Percentiles rank a stretch among this genome's conserved stretches.
Conservation (phyloP, 2,329 filamentous ascomycete species). For the Gremmenia infestans region DNA sequence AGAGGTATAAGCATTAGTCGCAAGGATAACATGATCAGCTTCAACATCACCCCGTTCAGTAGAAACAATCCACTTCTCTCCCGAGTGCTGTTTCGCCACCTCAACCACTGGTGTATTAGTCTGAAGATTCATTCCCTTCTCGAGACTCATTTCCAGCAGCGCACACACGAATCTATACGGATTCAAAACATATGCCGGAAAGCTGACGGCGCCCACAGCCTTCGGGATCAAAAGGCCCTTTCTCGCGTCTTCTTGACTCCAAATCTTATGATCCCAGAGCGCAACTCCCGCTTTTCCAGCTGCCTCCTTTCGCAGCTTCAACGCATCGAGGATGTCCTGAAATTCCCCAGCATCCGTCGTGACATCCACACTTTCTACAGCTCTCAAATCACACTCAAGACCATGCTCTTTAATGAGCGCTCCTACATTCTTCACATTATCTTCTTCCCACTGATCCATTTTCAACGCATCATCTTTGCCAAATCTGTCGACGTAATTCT, state of each 20-base stretch:
- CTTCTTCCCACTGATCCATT: slow-evolving; percentile 15
- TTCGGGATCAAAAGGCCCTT: slow-evolving; percentile 13
- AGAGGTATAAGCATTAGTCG: slow-evolving; percentile 48
- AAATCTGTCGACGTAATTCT: slow-evolving; percentile 12
- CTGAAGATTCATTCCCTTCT: slow-evolving; percentile 25
- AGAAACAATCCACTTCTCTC: slow-evolving; percentile 32
- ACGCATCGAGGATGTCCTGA: slow-evolving; percentile 25
- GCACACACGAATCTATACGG: slow-evolving; percentile 23
- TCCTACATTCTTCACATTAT: slow-evolving; percentile 49
- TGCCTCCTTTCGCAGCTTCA: slow-evolving; percentile 37
- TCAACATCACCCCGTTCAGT: slow-evolving; percentile 39
- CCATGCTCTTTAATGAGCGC: slow-evolving; percentile 43
- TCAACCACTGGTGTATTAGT: slow-evolving; percentile 21
- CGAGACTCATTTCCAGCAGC: slow-evolving; percentile 16
- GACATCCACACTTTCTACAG: slow-evolving; percentile 30
- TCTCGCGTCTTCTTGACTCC: slow-evolving; percentile 37
- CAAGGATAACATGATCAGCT: slow-evolving; percentile 42
- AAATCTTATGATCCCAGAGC: slow-evolving; percentile 41
- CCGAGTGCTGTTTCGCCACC: slow-evolving; percentile 17
- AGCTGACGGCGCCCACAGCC: slow-evolving; percentile 15
- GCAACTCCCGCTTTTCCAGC: slow-evolving; percentile 30
- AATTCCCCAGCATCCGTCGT: slow-evolving; percentile 30
- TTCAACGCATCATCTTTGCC: slow-evolving; percentile 10
- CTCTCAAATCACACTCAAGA: slow-evolving; percentile 43
- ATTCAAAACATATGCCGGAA: slow-evolving; percentile 35